Evolutionary conservation across 202 grass and related monocot species (phyloP).

Genomic region (Zoysia matrella): DNA sequence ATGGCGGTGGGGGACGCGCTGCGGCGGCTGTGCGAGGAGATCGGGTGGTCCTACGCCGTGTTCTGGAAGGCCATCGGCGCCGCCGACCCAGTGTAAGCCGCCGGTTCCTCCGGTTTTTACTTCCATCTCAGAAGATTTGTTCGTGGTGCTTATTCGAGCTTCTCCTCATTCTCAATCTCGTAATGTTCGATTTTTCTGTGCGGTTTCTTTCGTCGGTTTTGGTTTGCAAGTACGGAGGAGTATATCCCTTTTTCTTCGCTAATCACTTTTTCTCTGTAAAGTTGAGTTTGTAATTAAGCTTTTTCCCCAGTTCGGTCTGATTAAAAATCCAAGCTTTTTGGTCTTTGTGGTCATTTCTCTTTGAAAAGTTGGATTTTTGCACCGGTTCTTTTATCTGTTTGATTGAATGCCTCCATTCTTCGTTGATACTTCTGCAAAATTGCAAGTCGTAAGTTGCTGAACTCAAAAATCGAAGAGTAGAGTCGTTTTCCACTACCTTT

Average conservation of each 20-base stretch:
- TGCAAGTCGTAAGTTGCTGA: neutral
- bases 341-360: neutral
- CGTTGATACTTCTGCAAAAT: neutral
- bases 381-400: neutral
- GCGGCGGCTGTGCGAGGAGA: slow-evolving; percentile 81
- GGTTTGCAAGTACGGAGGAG: neutral
- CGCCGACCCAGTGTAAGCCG: slow-evolving; percentile 71
- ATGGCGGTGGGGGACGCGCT: slow-evolving; percentile 78
- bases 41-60: slow-evolving; percentile 95
- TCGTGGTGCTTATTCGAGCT: slow-evolving; percentile 1
- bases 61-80: slow-evolving; percentile 87
- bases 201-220: neutral
- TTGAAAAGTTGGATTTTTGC: neutral
- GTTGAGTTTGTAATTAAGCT: neutral
- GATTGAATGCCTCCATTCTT: neutral
- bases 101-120: neutral
- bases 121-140: neutral
- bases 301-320: neutral
- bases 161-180: neutral
- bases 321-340: neutral
- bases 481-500: too few relatives aligned
- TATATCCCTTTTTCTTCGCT: too few relatives aligned
- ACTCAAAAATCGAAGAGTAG: neutral
- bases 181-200: neutral
- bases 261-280: neutral